Conservation (phyloP, 2,329 filamentous ascomycete genomes). For the Fusarium sp. region DNA sequence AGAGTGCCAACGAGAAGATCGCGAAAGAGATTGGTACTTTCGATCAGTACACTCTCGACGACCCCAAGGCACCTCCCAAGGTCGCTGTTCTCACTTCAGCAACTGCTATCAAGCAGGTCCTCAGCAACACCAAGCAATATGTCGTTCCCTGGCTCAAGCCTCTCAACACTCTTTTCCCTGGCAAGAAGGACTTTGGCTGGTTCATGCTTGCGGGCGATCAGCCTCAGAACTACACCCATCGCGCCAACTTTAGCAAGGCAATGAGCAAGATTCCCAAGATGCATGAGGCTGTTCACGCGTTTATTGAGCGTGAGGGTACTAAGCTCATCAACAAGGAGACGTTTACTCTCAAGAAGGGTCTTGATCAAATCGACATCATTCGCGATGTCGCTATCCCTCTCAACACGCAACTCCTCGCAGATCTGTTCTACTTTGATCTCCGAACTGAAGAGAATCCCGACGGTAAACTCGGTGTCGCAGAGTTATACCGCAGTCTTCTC, state of each 20-base stretch:
- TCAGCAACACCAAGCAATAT: constrained; percentile 51
- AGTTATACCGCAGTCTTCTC: constrained; percentile 58
- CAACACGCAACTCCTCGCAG: constrained; percentile 66
- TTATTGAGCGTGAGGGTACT: constrained; percentile 51
- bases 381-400: constrained; percentile 70
- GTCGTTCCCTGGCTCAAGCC: constrained; percentile 51
- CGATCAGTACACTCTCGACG: constrained; percentile 49
- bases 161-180: constrained; percentile 50
- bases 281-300: constrained; percentile 47
- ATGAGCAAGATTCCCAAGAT: constrained; percentile 53
- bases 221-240: constrained; percentile 49
- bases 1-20: constrained; percentile 55
- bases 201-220: constrained; percentile 56
- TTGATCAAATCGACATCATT: constrained; percentile 58
- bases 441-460: constrained; percentile 66
- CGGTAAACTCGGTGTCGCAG: constrained; percentile 57
- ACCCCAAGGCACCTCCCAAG: constrained; percentile 52
- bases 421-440: constrained; percentile 70
- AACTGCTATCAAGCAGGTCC: constrained; percentile 49
- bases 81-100: constrained; percentile 45
- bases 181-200: constrained; percentile 54
- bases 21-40: constrained; percentile 55
- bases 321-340: constrained; percentile 57
- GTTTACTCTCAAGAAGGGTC: constrained; percentile 52
- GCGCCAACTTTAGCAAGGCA: constrained; percentile 48